These are phyloP conservation scores for Cutaneotrichosporon cyanovorans DNA, from an alignment of 1,284 basidiomycete genomes.

Conservation along the genomic window DNA sequence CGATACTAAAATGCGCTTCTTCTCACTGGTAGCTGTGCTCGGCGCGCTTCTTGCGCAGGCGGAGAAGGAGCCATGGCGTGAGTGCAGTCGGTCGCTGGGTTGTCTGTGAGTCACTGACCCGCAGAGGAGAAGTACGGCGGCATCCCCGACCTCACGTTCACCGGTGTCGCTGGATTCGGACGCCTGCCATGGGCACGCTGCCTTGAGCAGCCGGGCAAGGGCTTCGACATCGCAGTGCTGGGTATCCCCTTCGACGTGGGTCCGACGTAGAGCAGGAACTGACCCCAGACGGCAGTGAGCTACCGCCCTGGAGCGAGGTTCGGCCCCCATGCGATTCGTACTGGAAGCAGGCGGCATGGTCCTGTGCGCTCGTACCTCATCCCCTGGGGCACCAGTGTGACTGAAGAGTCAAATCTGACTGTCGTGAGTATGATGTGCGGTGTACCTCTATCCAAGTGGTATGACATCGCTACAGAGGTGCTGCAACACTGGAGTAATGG, in stretches of 20 bases:
- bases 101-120: not conserved
- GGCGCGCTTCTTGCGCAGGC: not conserved
- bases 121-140: constrained; percentile 28
- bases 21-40: not conserved
- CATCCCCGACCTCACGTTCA: constrained; percentile 38
- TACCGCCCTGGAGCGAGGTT: constrained; percentile 39
- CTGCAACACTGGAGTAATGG: too few relatives aligned
- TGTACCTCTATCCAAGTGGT: too few relatives aligned
- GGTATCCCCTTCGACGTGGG: constrained; percentile 43
- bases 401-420: constrained; percentile 10
- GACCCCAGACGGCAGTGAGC: constrained; percentile 14
- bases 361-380: constrained; percentile 12
- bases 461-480: not conserved
- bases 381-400: constrained; percentile 13
- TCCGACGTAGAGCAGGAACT: not conserved
- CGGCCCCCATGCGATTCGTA: constrained; percentile 39
- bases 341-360: constrained; percentile 12
- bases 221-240: constrained; percentile 45
- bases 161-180: constrained; percentile 41
- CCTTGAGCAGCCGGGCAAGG: constrained; percentile 37
- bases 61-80: constrained; percentile 14
- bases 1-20: not conserved
- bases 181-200: constrained; percentile 39
- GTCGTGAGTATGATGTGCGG: constrained; percentile 12
- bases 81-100: not conserved